Evolutionary conservation across 1,139 yeast species (phyloP).

Genomic region (Kodamaea alishanica): DNA sequence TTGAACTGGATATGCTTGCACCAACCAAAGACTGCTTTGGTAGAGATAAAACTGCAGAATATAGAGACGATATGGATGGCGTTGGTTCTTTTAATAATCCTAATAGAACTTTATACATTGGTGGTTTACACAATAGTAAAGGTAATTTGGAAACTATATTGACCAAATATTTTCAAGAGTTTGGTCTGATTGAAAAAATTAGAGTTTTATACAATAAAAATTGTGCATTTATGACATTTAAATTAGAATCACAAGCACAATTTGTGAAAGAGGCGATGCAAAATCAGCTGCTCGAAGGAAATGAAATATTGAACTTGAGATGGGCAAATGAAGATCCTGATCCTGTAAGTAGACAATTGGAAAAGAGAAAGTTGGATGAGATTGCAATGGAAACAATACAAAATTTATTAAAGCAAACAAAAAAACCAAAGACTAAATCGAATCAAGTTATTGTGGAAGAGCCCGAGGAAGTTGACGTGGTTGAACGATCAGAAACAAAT

Average conservation of each 20-base stretch:
- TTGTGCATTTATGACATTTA: slow-evolving; percentile 77
- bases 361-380: slow-evolving; percentile 38
- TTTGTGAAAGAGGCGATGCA: slow-evolving; percentile 94
- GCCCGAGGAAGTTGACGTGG: slow-evolving; percentile 5
- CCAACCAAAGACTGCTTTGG: slow-evolving; percentile 90
- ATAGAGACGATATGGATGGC: slow-evolving; percentile 93
- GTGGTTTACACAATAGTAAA: slow-evolving; percentile 47
- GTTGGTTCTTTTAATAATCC: slow-evolving; percentile 74
- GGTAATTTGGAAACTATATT: slow-evolving; percentile 27
- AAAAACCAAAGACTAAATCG: slow-evolving; percentile 8
- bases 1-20: slow-evolving; percentile 41
- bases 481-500: background rate
- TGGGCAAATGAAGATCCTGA: slow-evolving; percentile 94
- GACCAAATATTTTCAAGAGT: slow-evolving; percentile 57
- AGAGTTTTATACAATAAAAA: slow-evolving; percentile 60
- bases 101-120: slow-evolving; percentile 76
- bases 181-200: slow-evolving; percentile 74
- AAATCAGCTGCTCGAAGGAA: slow-evolving; percentile 63
- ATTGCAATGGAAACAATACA: slow-evolving; percentile 33
- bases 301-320: slow-evolving; percentile 65
- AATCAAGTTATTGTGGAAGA: slow-evolving; percentile 7
- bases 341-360: slow-evolving; percentile 58
- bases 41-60: slow-evolving; percentile 76
- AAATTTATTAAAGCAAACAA: slow-evolving; percentile 20
- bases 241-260: slow-evolving; percentile 72